Evolutionary conservation across 129 eudicot genomes (phyloP), one percentile per base, ranked within the genome.

Genomic region (Lactuca saligna): DNA sequence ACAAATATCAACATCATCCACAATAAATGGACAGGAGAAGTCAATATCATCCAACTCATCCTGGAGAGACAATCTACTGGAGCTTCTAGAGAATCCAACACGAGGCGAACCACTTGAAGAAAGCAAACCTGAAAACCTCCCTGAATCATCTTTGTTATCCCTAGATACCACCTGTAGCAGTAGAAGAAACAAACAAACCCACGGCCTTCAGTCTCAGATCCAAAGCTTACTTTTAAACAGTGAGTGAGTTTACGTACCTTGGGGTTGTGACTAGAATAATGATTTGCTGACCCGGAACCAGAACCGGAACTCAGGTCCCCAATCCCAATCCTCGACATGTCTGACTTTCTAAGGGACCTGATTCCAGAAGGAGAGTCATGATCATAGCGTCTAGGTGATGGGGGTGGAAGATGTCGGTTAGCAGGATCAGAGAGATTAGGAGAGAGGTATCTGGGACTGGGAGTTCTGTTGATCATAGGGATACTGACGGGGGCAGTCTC

Each of bases 31-130:
- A 69, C 85, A 83, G 0, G 90, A 79, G 74, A 93, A 89, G 79
- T 89, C 99, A 69, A 74, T 77, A 61, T 82, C 97, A 70, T 86
- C 99, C 78, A 93, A 85, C 57, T 93, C 99, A 75, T 94, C 99
- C 75, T 87, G 97, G 67, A 89, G 89, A 77, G 98, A 94, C 71
- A 89, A 78, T 80, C 93, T 79, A 74, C 99, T 94, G 15, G 96
- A 94, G 84, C 90, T 89, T 74, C 97, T 81, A 14, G 98, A 92
- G 77, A 92, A 82, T 60, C 91, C 98, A 64, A 87, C 76, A 65
- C 92, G 90, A 29, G 99, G 96, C 54, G 99, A 94, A 66, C 91
- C 90, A 76, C 97, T 91, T 20, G 95, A 88, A 31, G 98, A 92
- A 20, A 83, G 78, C 84, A 89, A 85, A 73, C 97, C 89, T 14